phyloP scores from a whole-genome alignment of 192 early-diverging fungal genomes.

The Endogone sp. region DNA sequence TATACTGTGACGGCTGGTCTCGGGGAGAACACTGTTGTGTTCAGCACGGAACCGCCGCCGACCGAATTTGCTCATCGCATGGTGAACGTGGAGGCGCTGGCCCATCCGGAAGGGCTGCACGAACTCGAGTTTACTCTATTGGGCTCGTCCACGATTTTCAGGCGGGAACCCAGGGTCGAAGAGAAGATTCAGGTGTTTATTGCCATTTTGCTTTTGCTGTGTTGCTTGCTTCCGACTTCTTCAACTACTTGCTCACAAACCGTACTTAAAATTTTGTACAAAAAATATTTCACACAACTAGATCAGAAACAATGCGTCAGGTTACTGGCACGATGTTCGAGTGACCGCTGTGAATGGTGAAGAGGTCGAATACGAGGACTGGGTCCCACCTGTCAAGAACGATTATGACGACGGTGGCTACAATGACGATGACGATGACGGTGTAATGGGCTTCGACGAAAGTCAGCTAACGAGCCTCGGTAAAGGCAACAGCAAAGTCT shows the following conservation, averaged over 20 bases:
- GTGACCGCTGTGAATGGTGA: constrained; percentile 10
- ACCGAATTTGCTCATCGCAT: constrained; percentile 3
- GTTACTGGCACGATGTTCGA: constrained; percentile 12
- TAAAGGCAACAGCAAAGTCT: background rate
- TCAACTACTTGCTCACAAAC: no score
- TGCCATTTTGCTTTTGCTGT: no score
- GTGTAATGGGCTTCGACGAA: background rate
- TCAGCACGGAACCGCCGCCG: constrained; percentile 1
- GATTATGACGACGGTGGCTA: background rate
- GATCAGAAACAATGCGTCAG: background rate
- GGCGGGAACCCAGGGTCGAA: constrained; percentile 10
- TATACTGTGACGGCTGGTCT: constrained; percentile 15
- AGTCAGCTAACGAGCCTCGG: background rate
- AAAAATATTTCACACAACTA: no score
- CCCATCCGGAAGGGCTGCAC: background rate
- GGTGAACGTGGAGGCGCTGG: background rate
- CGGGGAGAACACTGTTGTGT: background rate
- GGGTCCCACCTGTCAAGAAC: background rate
- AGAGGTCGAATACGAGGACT: background rate
- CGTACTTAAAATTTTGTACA: no score
- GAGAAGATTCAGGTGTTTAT: constrained; percentile 17
- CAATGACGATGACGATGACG: background rate
- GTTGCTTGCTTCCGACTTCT: no score
- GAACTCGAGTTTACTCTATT: constrained; percentile 9
- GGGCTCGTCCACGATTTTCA: constrained; percentile 9